Percentiles rank a stretch among this genome's conserved stretches.
phyloP scores from a whole-genome alignment of 257 asterid species.

The Primulina huaijiensis region DNA sequence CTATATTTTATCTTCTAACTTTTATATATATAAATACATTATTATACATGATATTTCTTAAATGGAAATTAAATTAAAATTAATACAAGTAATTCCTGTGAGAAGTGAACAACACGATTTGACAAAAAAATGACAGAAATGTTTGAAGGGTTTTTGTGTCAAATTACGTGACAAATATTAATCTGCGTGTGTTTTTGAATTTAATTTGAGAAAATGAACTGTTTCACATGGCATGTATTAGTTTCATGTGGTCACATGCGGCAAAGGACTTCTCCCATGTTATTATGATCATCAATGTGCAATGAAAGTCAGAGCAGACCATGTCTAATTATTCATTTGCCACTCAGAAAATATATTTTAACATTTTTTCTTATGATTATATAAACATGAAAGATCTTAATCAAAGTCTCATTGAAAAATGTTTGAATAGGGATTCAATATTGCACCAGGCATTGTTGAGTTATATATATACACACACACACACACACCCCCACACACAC shows the following conservation, averaged over 20 bases:
- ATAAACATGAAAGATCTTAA: constrained; percentile 17
- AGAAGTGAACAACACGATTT: constrained; percentile 15
- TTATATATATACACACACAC: too few relatives aligned
- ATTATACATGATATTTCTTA: too few relatives aligned
- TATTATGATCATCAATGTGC: constrained; percentile 29
- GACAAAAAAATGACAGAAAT: not conserved
- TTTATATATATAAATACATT: not conserved
- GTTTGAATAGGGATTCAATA: not conserved
- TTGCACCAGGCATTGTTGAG: too few relatives aligned
- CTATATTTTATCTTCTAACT: constrained; percentile 29
- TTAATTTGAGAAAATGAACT: constrained; percentile 32
- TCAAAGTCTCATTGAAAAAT: constrained; percentile 20
- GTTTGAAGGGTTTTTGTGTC: constrained; percentile 30
- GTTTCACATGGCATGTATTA: constrained; percentile 60
- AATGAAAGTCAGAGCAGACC: constrained; percentile 28
- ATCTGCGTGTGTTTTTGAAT: constrained; percentile 27
- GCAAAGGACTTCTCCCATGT: constrained; percentile 49
- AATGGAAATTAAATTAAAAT: too few relatives aligned
- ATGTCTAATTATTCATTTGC: constrained; percentile 31
- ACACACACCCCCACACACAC: too few relatives aligned
- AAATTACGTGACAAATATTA: constrained; percentile 2
- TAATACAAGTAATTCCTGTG: not conserved
- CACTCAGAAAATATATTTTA: constrained; percentile 6
- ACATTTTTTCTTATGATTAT: not conserved
- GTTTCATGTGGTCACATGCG: constrained; percentile 80